Percentiles rank a stretch among this genome's conserved stretches.
These are phyloP conservation scores for Eutrema yunnanense DNA, from an alignment of 345 rosid species.

Conservation along the genomic window DNA sequence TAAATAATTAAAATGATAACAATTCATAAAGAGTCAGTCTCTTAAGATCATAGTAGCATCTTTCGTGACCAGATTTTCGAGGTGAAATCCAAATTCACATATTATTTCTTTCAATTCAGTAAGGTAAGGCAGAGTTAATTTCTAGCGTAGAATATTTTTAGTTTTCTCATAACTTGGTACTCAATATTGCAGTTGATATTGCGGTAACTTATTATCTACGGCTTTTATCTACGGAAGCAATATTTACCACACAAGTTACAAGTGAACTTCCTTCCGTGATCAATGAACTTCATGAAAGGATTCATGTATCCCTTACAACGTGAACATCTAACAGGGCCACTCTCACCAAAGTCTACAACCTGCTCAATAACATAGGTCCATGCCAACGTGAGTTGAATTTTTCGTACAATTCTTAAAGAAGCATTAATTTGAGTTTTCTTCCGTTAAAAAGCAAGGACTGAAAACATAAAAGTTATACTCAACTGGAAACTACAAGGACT, in stretches of 20 bases:
- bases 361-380: slow-evolving; percentile 26
- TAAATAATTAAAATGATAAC: background rate
- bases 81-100: background rate
- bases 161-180: slow-evolving; percentile 12
- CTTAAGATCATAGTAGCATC: background rate
- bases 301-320: slow-evolving; percentile 91
- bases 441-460: background rate
- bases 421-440: background rate
- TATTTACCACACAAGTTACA: slow-evolving; percentile 70
- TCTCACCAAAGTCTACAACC: slow-evolving; percentile 91
- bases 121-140: background rate
- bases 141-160: background rate
- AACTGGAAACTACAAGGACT: background rate
- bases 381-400: background rate
- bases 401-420: background rate
- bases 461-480: background rate
- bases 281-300: slow-evolving; percentile 84
- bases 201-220: background rate
- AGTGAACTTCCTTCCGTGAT: slow-evolving; percentile 80
- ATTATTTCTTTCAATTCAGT: background rate
- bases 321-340: slow-evolving; percentile 89
- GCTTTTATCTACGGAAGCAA: background rate
- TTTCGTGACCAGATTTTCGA: background rate
- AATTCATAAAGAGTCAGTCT: background rate
- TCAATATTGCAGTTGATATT: background rate